phyloP scores from a whole-genome alignment of 228 moss, liverwort and hornwort species.

The Sphagnum fallax region DNA sequence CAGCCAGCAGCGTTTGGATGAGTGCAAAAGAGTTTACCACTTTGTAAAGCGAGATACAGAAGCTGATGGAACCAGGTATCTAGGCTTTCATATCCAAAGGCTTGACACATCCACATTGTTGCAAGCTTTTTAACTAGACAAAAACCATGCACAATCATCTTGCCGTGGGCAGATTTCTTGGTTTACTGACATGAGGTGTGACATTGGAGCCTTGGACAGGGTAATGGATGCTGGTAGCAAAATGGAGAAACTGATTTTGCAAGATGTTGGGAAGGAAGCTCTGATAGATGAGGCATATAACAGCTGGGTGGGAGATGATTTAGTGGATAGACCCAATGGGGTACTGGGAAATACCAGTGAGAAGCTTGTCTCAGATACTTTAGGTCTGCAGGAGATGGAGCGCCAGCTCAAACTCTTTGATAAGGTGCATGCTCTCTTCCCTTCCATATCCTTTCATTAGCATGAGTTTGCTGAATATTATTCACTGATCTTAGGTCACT shows the following conservation, averaged over 20 bases:
- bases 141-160: no score
- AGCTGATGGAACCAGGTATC: slow-evolving; percentile 34
- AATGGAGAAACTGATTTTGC: slow-evolving; percentile 31
- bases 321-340: background rate
- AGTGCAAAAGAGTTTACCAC: slow-evolving; percentile 49
- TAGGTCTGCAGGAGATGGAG: slow-evolving; percentile 43
- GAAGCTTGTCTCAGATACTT: slow-evolving; percentile 34
- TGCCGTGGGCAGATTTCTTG: no score
- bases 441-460: background rate
- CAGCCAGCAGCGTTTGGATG: slow-evolving; percentile 54
- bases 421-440: slow-evolving; percentile 25
- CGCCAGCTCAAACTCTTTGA: slow-evolving; percentile 43
- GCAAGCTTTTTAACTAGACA: no score
- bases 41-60: slow-evolving; percentile 49
- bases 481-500: no score
- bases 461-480: background rate
- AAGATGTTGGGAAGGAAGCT: slow-evolving; percentile 35
- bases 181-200: no score
- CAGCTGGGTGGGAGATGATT: slow-evolving; percentile 19
- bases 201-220: slow-evolving; percentile 26
- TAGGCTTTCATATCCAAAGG: background rate
- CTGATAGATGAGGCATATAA: slow-evolving; percentile 27
- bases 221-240: slow-evolving; percentile 21
- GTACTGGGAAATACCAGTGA: slow-evolving; percentile 17
- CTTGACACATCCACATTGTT: no score